Base-by-base conservation (phyloP, 1,139 yeast species). In the Wickerhamomyces sp. region DNA sequence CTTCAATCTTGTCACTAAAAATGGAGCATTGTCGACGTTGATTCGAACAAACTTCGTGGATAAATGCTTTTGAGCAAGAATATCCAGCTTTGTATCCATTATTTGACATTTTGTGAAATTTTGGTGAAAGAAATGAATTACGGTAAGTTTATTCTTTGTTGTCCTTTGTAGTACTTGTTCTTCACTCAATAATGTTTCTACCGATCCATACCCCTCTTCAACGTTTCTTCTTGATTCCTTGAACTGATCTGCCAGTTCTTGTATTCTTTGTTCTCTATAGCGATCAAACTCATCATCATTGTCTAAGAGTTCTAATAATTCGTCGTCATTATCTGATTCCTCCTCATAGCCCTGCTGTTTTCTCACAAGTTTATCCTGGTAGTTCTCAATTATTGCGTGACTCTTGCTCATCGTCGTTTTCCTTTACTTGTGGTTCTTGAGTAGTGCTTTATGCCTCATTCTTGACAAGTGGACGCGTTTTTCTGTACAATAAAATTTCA, bases 281-380 rank as follows among this genome's bases (percentile, higher is more conserved):
- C 76, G 81, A 55, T 86, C 85, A 41, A 87, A 67, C 49, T 85
- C 87, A 17, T 77, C 76, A 58, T 87, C 88, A 51, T 86, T 77
- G 47, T 58, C 78, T 26, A 95, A 64, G 19, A 77, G 68, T 39
- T 71, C 70, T 28, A 78, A 60, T 34, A 82, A 56, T 34, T 70
- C 67, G 44, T 75, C 82, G 42, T 80, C 62, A 46, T 71, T 52
- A 44, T 65, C 56, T 44, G 70, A 54, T 13, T 66, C 74, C n/a
- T 52, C 55, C 17, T 58, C 62, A 22, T 54, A 42, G 1, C 56
- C 59, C 5, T 48, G 50, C 9, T 48, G 48, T 31, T 37, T 41
- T 29, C 43, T 46, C 16, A 47, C 42, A 1, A 49, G 58, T 17
- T 64, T 54, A 13, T 67, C 70, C 48, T 71, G 76, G 54, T 68